Percentiles rank a stretch among this genome's conserved stretches.
Conservation (phyloP, 805 yeast genomes). For the Starmera pachycereana region DNA sequence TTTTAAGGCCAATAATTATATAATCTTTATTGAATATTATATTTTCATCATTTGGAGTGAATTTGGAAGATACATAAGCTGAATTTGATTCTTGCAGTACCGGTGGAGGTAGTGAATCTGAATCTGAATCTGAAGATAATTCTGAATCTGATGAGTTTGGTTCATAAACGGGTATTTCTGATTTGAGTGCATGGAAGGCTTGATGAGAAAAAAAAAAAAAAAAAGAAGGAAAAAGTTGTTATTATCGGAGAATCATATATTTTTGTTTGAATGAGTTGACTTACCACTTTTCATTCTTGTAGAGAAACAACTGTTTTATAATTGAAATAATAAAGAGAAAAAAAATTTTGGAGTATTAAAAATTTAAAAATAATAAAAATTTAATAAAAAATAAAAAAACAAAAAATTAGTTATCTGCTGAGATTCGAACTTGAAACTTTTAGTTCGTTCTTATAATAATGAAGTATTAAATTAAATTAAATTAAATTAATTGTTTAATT, state of each 20-base stretch:
- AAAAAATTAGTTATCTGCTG: no score
- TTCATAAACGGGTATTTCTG: slow-evolving; percentile 10
- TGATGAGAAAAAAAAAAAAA: not conserved
- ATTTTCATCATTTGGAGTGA: slow-evolving; percentile 28
- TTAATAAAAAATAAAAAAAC: no score
- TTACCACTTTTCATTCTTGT: not conserved
- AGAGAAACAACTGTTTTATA: not conserved
- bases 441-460: no score
- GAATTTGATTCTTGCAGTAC: slow-evolving; percentile 4
- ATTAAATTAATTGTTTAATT: no score
- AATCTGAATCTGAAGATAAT: not conserved
- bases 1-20: slow-evolving; percentile 32
- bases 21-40: slow-evolving; percentile 21
- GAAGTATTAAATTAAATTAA: no score
- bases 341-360: no score
- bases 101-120: not conserved
- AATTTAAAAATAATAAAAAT: no score
- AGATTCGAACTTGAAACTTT: no score
- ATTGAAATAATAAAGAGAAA: not conserved
- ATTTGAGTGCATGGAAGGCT: slow-evolving; percentile 17
- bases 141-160: slow-evolving; percentile 8
- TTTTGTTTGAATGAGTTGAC: no score
- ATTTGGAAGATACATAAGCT: slow-evolving; percentile 23
- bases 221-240: no score
- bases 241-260: no score